Conservation (phyloP, 2,329 filamentous ascomycete species). For the Blastomyces silverae region DNA sequence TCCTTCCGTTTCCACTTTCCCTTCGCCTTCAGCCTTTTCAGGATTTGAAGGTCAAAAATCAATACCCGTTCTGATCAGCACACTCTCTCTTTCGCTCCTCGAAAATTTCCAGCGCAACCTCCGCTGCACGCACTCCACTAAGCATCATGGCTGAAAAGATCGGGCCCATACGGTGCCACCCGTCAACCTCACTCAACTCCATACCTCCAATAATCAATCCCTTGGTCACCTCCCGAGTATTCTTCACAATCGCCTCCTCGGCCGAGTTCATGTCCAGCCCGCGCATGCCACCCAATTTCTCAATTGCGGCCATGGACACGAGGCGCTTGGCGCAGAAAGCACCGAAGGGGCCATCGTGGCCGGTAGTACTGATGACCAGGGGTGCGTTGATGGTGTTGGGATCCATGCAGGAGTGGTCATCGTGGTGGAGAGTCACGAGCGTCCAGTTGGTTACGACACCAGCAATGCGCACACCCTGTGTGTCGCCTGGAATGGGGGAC, state of each 20-base stretch:
- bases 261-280: slow-evolving; percentile 87
- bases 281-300: slow-evolving; percentile 84
- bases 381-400: slow-evolving; percentile 95
- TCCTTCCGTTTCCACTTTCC: background rate
- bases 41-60: background rate
- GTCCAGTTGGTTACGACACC: slow-evolving; percentile 97
- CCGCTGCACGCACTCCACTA: slow-evolving; percentile 80
- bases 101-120: slow-evolving; percentile 68
- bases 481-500: slow-evolving; percentile 42
- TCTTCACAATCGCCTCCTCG: slow-evolving; percentile 89
- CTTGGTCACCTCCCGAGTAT: slow-evolving; percentile 78
- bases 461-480: slow-evolving; percentile 60
- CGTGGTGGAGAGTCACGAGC: slow-evolving; percentile 76
- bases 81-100: slow-evolving; percentile 68
- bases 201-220: slow-evolving; percentile 91
- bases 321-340: slow-evolving; percentile 88
- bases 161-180: slow-evolving; percentile 83
- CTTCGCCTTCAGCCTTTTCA: background rate
- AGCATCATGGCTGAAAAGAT: slow-evolving; percentile 88
- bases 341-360: slow-evolving; percentile 84
- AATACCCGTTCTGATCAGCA: slow-evolving; percentile 37
- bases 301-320: slow-evolving; percentile 76
- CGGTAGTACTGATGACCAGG: slow-evolving; percentile 79
- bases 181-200: slow-evolving; percentile 86
- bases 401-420: slow-evolving; percentile 93